Evolutionary conservation across 768 basidiomycete genomes (phyloP), one percentile per base, ranked within the genome.

Genomic region (Calvatia gigantea): DNA sequence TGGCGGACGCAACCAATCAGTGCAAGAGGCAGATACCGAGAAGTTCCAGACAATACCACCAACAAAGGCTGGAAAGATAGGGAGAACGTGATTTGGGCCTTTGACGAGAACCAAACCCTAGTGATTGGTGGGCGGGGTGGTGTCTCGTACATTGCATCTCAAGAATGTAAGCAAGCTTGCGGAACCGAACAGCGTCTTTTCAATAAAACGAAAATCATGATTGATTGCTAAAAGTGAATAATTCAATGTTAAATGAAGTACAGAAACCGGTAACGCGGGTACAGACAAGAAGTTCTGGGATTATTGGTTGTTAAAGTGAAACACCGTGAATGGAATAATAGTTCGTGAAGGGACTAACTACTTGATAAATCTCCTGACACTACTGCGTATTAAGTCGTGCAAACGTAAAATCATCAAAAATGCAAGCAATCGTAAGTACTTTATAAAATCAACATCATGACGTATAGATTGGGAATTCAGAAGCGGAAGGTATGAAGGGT

Each of bases 401-500:
- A 54, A 45, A 54, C 43, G 17, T 35, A 37, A 45, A 45, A 21
- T 43, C 52, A 27, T 51, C n/a, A 48, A 14, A 51, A 41, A 51
- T 15, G 38, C 50, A 42, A 42, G 25, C 8, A 23, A 9, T 41
- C 37, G 37, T 51, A 38, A 39, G 14, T 51, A 15, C n/a, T n/a
- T n/a, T n/a, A 27, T 38, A 19, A 21, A 4, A 21, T 28, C 37
- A 51, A 51, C 19, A 27, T 51, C 11, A 51, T 25, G 29, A 39
- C 28, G 38, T 15, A 28, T 19, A 29, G 21, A 19, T 33, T 28
- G 27, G 3, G n/a, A 45, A 45, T 31, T 31, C 52, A 28, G 27
- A 46, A 45, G 21, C 52, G 35, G 27, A 46, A 45, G 21, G 14
- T 37, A 37, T 47, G 44, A 47, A 47, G 44, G 25, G 33, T 46